Evolutionary conservation across 139 green algal species (phyloP), one percentile per base, ranked within the genome.

Genomic region (Chlorella sp.): DNA sequence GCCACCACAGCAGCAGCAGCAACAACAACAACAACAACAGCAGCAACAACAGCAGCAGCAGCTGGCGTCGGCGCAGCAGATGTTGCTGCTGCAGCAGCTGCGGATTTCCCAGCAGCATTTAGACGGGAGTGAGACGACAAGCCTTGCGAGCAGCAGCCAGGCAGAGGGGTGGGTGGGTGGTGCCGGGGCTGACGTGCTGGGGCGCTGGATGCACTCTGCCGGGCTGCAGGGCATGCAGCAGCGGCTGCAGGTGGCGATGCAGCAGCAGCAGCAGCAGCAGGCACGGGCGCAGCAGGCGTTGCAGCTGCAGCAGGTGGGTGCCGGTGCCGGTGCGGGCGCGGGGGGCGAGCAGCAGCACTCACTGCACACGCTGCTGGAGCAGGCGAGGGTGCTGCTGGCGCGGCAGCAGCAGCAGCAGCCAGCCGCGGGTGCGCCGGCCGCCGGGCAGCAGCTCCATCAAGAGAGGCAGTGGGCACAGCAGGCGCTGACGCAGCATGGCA

Each of bases 241-340:
- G 17, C 20, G 55, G 14, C 24, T 64, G 24, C 55, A 64, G 24
- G 55, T 20, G 4, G 55, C 55, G 14, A 31, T 64, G 22, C 17
- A 29, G 55, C 17, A 31, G 55, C 55, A 64, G 55, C 55, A 64
- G 24, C 55, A 64, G 24, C 55, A 64, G 24, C 55, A 64, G 24
- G 20, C 17, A 64, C 55, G 27, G 24, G 14, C 22, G 55, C 55
- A 30, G 55, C 55, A 64, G 24, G 20, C 22, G 55, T 4, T 31
- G 24, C 55, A 64, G 55, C 55, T 31, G 55, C 55, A 64, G 55
- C 55, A 64, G 24, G n/a, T n/a, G n/a, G n/a, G n/a, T n/a, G n/a
- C n/a, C n/a, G n/a, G n/a, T n/a, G n/a, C n/a, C n/a, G n/a, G n/a
- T n/a, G n/a, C n/a, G n/a, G n/a, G n/a, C 55, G 24, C 4, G 14